Evolutionary conservation across 2,329 filamentous ascomycete species (phyloP), one percentile per base, ranked within the genome.

Genomic region (Nemania bipapillata): DNA sequence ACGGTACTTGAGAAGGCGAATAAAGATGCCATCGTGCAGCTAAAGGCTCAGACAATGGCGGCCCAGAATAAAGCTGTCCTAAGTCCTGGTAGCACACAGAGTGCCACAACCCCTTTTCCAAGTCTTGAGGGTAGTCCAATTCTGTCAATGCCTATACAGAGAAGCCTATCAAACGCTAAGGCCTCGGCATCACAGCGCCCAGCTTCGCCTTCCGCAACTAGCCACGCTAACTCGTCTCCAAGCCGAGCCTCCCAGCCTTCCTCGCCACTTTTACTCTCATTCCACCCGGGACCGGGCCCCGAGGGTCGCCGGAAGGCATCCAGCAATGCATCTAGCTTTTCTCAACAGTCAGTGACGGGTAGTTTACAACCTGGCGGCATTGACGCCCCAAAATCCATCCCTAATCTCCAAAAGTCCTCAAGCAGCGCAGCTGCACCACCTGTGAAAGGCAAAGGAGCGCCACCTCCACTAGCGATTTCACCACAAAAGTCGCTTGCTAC

Each of bases 1-100:
- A 94, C 95, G 0, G 95, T 98, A 22, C 85, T 99, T 20, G 96
- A 98, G 76, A 98, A 97, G 80, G 96, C 96, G 63, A 99, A 99
- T 81, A 99, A 99, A 79, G 96, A 99, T 76, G 94, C 98, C 32
- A 97, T 99, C 35, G 94, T 98, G 76, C 98, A 98, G 79, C 85
- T 99, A 65, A 90, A 94, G 11, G 93, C 94, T 24, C 94, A 98
- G 80, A 94, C 96, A 2, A 86, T 97, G 82, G 94, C 88, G 2
- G 81, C 84, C 1, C 88, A 90, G 73, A 87, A 80, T 76, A 90
- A 90, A 37, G 78, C 82, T 4, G 78, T 80, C 3, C 75, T 81
- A 35, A 86, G 83, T 66, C 83, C 85, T 1, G 81, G 83, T 58
- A 80, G 80, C 8, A 71, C 78, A 40, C 80, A 77, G 37, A 82